Evolutionary conservation across 225 moss, liverwort and hornwort genomes (phyloP), one percentile per base, ranked within the genome.

Genomic region (Sphagnum tenellum): DNA sequence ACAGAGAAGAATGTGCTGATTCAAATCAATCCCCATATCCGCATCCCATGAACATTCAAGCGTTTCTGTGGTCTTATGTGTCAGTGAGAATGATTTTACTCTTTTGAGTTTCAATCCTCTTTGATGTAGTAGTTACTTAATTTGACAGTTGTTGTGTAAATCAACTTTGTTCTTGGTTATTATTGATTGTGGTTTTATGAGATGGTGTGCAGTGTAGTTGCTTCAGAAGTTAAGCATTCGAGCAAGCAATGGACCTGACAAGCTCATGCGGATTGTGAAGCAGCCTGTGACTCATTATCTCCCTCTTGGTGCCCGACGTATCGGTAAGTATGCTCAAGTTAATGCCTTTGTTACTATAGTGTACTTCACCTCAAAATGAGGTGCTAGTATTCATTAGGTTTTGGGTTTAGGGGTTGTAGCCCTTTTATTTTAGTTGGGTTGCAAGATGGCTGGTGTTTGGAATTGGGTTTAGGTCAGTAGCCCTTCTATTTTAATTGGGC

Each of bases 31-130:
- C 98, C 98, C 12, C 98, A 98, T 60, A 89, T 93, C 62, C 93
- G 93, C 57, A 93, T 98, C 73, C 90, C 98, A 9, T 85, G 98
- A 64, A 98, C 93, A 5, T 98, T 98, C 12, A 98, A 90, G 87
- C 93, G 98, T 49, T 98, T 98, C 75, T 93, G 90, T 61, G 98
- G 98, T 62, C 81, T 98, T 48, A 90, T 98, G 90, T 88, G 94
- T 95, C 12, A 78, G 88, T 80, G 66, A 62, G 5, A 64, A 9
- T 29, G 50, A 7, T 59, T n/a, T 45, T 44, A 10, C 46, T 13
- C 44, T 5, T 4, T 3, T 7, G 49, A 14, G 50, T 45, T 66
- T 59, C 55, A 49, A 45, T 44, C 2, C 10, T 44, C 49, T 44
- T 49, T 4, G 44, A 44, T 56, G 12, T 29, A 29, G 29, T 29